Evolutionary conservation across 129 eudicot species (phyloP).

Genomic region (Centaurea solstitialis): DNA sequence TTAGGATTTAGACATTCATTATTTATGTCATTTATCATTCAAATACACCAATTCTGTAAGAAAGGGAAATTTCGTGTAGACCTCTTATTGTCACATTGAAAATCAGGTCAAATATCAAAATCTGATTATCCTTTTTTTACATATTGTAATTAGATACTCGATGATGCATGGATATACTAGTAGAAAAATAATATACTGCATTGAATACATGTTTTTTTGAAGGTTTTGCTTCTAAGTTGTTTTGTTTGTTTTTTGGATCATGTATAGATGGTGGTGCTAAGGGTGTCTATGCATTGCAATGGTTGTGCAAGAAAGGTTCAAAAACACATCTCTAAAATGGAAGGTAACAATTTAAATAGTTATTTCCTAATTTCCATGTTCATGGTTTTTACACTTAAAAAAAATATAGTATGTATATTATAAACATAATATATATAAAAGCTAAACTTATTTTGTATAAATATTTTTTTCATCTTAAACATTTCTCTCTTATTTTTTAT

Average conservation of each 20-base stretch:
- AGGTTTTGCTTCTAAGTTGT: background rate
- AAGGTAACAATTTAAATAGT: constrained; percentile 50
- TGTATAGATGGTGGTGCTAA: constrained; percentile 83
- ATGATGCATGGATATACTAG: background rate
- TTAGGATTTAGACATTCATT: background rate
- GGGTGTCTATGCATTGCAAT: constrained; percentile 97
- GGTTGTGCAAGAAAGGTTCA: constrained; percentile 95
- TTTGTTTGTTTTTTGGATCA: background rate
- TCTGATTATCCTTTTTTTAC: background rate
- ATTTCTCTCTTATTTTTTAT: too few relatives aligned
- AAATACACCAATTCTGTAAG: background rate
- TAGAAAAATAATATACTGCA: background rate
- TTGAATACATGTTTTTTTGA: background rate
- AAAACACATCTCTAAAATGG: constrained; percentile 92
- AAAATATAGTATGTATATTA: background rate
- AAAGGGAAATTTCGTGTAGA: background rate
- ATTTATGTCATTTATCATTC: background rate
- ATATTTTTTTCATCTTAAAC: background rate
- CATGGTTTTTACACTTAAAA: background rate
- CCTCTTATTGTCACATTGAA: background rate
- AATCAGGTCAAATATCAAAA: background rate
- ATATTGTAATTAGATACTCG: too few relatives aligned
- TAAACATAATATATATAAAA: background rate
- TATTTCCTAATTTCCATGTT: background rate
- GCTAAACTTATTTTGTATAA: background rate